A percentile compares a stretch with the other conserved stretches of the same genome.
Conservation (phyloP, 345 rosid genomes). For the Heritiera fomes region DNA sequence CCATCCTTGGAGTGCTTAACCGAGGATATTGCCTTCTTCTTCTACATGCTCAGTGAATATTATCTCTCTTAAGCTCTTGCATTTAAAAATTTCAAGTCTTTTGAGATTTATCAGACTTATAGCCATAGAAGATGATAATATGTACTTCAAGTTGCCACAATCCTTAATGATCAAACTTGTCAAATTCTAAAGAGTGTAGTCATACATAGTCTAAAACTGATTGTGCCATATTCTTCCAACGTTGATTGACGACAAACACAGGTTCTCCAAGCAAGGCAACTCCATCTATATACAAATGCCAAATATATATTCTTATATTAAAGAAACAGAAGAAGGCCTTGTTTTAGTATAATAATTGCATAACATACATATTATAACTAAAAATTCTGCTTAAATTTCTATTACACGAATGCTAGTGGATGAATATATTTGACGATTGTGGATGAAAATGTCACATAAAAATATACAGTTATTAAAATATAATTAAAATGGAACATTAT, state of each 20-base stretch:
- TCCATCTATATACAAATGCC: not conserved
- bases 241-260: not conserved
- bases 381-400: too few relatives aligned
- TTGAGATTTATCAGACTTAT: not conserved
- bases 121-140: not conserved
- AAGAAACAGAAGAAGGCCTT: too few relatives aligned
- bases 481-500: too few relatives aligned
- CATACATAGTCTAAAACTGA: not conserved
- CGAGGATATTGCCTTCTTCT: not conserved
- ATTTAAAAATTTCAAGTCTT: not conserved
- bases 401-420: too few relatives aligned
- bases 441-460: too few relatives aligned
- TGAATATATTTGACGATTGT: too few relatives aligned
- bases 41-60: not conserved
- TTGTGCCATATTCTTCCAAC: not conserved
- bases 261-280: not conserved
- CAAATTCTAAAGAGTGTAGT: not conserved
- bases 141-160: not conserved
- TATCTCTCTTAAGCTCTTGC: not conserved
- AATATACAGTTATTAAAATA: too few relatives aligned
- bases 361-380: too few relatives aligned
- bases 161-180: not conserved
- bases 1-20: not conserved
- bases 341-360: too few relatives aligned
- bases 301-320: too few relatives aligned